Evolutionary conservation across 2,329 filamentous ascomycete genomes (phyloP).

Genomic region (Diaporthe sp.): DNA sequence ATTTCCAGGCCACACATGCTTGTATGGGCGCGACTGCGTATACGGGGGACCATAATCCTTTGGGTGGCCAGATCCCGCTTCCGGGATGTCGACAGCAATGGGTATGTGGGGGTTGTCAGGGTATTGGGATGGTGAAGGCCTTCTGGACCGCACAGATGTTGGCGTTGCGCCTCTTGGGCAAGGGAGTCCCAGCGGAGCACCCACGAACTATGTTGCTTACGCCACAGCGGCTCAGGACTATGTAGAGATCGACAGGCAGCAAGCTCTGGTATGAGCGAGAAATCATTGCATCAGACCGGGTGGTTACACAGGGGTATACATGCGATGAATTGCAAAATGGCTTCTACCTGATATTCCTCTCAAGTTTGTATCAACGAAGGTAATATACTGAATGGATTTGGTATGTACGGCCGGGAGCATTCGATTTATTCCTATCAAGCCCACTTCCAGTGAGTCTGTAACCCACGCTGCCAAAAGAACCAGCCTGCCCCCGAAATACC

Average conservation of each 20-base stretch:
- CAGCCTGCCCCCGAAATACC: not conserved
- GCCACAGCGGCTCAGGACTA: not conserved
- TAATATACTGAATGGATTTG: not conserved
- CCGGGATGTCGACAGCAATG: not conserved
- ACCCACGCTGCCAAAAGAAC: not conserved
- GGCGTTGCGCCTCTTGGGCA: not conserved
- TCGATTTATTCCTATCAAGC: not conserved
- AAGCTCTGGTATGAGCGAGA: not conserved
- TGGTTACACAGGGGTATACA: not conserved
- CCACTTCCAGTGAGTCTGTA: not conserved
- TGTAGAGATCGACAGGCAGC: not conserved
- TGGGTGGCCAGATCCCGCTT: not conserved
- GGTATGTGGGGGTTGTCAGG: not conserved
- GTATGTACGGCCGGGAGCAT: not conserved
- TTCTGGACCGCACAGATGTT: not conserved
- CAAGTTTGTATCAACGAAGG: not conserved
- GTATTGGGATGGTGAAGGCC: constrained; percentile 5
- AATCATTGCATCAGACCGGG: not conserved
- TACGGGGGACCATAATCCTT: not conserved
- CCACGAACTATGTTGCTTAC: constrained; percentile 3
- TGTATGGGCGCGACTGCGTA: not conserved
- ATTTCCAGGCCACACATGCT: not conserved
- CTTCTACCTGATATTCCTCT: too few relatives aligned
- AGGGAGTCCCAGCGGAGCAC: not conserved
- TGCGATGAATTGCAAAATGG: too few relatives aligned